A percentile compares a stretch with the other conserved stretches of the same genome.
phyloP scores from a whole-genome alignment of 2,329 filamentous ascomycete genomes.

The Chaetoscypha palmicola region DNA sequence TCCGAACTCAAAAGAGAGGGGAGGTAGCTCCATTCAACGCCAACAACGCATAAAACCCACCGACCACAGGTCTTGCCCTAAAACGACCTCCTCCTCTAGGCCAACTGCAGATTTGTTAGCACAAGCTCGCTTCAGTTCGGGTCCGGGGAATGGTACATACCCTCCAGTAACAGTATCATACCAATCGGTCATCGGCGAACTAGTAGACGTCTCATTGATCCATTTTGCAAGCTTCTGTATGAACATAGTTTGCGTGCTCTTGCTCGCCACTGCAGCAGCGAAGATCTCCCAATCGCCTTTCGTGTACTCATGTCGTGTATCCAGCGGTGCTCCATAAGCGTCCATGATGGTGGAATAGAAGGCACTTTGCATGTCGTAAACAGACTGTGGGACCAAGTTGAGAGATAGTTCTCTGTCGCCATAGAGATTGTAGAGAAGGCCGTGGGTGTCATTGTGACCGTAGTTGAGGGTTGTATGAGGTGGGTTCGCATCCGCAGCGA shows the following conservation, averaged over 20 bases:
- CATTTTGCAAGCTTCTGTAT: constrained; percentile 63
- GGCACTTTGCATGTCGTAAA: constrained; percentile 70
- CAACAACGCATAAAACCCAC: constrained; percentile 71
- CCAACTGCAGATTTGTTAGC: not conserved
- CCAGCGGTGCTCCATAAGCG: constrained; percentile 74
- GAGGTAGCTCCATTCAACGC: constrained; percentile 33
- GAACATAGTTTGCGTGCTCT: constrained; percentile 56
- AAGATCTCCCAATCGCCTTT: constrained; percentile 88
- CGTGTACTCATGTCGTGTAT: constrained; percentile 73
- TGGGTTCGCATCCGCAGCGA: constrained; percentile 54
- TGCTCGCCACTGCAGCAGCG: constrained; percentile 64
- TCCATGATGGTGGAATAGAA: constrained; percentile 70
- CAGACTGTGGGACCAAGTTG: constrained; percentile 62
- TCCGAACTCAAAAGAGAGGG: no score
- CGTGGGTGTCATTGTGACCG: constrained; percentile 50
- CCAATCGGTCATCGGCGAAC: constrained; percentile 68
- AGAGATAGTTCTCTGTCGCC: constrained; percentile 72
- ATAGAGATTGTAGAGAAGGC: constrained; percentile 72
- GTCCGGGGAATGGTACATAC: constrained; percentile 37
- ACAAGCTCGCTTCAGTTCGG: not conserved
- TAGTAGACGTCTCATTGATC: constrained; percentile 66
- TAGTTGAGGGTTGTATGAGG: constrained; percentile 74
- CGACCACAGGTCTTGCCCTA: constrained; percentile 69
- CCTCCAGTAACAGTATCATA: constrained; percentile 66
- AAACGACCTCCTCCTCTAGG: constrained; percentile 41